These are phyloP conservation scores for Bipolaris gigantea DNA, from an alignment of 2,329 filamentous ascomycete genomes.

Conservation along the genomic window DNA sequence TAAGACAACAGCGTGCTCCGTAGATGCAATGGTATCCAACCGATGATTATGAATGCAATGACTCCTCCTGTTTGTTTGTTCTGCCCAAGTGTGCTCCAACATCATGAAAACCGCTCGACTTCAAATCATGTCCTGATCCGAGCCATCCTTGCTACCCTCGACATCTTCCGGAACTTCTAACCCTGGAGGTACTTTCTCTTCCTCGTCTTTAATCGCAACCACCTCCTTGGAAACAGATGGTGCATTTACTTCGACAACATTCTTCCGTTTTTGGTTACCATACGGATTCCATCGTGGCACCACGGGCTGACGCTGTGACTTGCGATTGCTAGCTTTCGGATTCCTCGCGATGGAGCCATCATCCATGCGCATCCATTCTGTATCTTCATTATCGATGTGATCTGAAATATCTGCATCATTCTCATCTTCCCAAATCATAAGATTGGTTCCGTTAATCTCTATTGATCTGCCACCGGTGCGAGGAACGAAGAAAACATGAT, in stretches of 20 bases:
- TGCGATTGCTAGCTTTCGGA: conserved; percentile 39
- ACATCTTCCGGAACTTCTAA: conserved; percentile 10
- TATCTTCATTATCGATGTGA: conserved; percentile 42
- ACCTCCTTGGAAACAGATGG: conserved; percentile 29
- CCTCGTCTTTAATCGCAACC: conserved; percentile 16
- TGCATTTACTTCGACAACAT: conserved; percentile 19
- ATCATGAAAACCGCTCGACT: no score
- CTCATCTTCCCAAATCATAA: conserved; percentile 48
- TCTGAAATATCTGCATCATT: conserved; percentile 45
- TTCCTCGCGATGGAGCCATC: conserved; percentile 45
- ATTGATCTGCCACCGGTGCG: conserved; percentile 42
- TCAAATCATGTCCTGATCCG: conserved; percentile 26
- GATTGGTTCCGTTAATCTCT: conserved; percentile 44
- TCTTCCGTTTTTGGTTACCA: conserved; percentile 34
- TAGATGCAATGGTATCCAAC: conserved; percentile 21
- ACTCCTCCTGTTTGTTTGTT: background rate
- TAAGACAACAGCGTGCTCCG: background rate
- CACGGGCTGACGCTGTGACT: conserved; percentile 27
- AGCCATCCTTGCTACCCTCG: conserved; percentile 9
- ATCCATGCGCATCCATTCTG: conserved; percentile 43
- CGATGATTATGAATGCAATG: conserved; percentile 20
- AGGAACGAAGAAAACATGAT: conserved; percentile 42
- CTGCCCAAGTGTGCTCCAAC: no score
- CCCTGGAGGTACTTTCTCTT: conserved; percentile 17
- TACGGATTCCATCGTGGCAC: conserved; percentile 42